Percentiles rank a stretch among this genome's conserved stretches.
Conservation (phyloP, 2,329 filamentous ascomycete genomes). For the Calonectria henricotiae region DNA sequence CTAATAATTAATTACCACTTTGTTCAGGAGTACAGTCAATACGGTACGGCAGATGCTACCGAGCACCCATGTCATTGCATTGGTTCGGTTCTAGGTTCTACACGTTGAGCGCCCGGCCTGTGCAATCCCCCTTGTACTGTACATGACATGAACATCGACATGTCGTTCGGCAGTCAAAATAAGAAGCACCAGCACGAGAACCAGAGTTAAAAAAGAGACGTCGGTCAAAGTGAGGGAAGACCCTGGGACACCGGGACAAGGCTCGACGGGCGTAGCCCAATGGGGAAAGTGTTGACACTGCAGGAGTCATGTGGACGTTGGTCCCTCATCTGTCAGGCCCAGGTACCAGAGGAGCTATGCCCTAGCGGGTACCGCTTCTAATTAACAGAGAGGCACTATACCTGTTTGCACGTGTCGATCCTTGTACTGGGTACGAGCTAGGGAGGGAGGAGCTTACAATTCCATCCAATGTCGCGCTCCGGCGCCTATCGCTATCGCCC, state of each 20-base stretch:
- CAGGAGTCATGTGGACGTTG: constrained; percentile 44
- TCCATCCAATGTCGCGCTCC: constrained; percentile 8
- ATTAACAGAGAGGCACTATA: constrained; percentile 8
- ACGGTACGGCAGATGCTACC: constrained; percentile 15
- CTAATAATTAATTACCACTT: constrained; percentile 22
- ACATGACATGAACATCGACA: constrained; percentile 22
- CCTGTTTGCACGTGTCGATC: constrained; percentile 24
- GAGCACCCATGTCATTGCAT: constrained; percentile 18
- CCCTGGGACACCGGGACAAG: constrained; percentile 25
- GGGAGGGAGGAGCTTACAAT: not conserved
- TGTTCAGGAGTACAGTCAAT: constrained; percentile 4
- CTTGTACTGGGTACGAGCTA: constrained; percentile 17
- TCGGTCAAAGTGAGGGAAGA: constrained; percentile 21
- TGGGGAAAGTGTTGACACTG: constrained; percentile 51
- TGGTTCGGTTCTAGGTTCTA: constrained; percentile 9
- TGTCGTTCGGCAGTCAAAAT: constrained; percentile 25
- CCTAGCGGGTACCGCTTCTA: constrained; percentile 20
- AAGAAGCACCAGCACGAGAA: constrained; percentile 22
- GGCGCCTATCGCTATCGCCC: constrained; percentile 24
- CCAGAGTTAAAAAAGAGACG: constrained; percentile 26
- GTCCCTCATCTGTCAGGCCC: constrained; percentile 5
- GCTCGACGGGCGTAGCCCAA: constrained; percentile 13
- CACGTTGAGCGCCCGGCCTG: constrained; percentile 19
- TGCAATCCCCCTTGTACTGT: constrained; percentile 10
- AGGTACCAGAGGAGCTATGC: constrained; percentile 24